phyloP scores from a whole-genome alignment of 805 yeast genomes.

The Nakazawaea ishiwadae region DNA sequence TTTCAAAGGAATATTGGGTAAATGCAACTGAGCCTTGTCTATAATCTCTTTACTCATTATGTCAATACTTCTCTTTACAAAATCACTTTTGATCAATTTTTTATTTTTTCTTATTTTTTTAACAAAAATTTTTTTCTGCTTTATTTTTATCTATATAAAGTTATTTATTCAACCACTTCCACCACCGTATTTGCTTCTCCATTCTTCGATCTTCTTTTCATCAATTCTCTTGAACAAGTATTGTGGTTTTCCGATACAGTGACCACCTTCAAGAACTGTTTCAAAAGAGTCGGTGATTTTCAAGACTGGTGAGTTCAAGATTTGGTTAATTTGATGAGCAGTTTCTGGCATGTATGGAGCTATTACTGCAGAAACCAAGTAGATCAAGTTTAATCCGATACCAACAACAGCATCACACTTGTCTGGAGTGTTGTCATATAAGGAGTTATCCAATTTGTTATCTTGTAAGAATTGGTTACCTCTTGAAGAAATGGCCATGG shows the following conservation, averaged over 20 bases:
- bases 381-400: conserved; percentile 83
- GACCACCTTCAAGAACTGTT: conserved; percentile 69
- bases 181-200: conserved; percentile 89
- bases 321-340: conserved; percentile 60
- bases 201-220: conserved; percentile 77
- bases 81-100: neutral
- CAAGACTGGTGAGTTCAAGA: conserved; percentile 78
- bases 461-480: conserved; percentile 97
- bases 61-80: neutral
- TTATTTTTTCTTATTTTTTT: neutral
- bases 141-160: neutral
- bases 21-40: conserved; percentile 32
- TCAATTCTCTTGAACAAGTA: conserved; percentile 91
- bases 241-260: conserved; percentile 85
- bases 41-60: conserved; percentile 54
- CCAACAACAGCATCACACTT: conserved; percentile 90
- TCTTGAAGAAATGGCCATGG: conserved; percentile 86
- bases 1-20: conserved; percentile 46
- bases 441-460: conserved; percentile 85
- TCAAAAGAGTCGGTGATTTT: conserved; percentile 74
- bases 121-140: conserved; percentile 17
- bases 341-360: conserved; percentile 92
- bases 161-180: no score
- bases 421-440: conserved; percentile 70
- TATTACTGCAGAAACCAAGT: conserved; percentile 76